Conservation (phyloP, 257 asterid genomes). For the Penstemon barbatus region DNA sequence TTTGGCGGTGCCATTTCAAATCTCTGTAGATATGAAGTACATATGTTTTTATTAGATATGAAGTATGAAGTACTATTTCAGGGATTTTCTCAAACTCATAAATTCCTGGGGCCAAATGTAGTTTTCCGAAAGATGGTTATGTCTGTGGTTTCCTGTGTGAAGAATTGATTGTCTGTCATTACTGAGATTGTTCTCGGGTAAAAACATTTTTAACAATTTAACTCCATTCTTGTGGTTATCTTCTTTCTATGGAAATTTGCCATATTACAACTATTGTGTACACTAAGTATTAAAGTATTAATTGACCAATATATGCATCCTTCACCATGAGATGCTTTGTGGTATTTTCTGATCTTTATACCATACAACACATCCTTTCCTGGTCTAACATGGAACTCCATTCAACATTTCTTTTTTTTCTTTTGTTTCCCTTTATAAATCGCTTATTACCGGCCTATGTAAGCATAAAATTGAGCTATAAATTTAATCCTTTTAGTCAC, state of each 20-base stretch:
- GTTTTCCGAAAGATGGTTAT: too few relatives aligned
- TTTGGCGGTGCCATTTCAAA: conserved; percentile 16
- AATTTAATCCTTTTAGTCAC: background rate
- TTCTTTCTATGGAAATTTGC: background rate
- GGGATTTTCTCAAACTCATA: background rate
- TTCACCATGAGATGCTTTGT: background rate
- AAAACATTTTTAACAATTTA: too few relatives aligned
- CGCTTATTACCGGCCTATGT: background rate
- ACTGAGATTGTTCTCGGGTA: conserved; percentile 4
- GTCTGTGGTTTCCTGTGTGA: background rate
- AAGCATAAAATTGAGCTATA: background rate
- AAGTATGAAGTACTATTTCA: conserved; percentile 4
- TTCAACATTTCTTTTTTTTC: background rate
- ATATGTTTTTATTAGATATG: background rate
- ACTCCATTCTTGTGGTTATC: conserved; percentile 1
- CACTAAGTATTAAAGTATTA: background rate
- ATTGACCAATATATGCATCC: background rate
- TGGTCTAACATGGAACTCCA: background rate
- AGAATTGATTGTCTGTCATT: background rate
- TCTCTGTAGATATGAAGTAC: conserved; percentile 5
- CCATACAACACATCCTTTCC: background rate
- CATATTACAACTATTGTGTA: too few relatives aligned
- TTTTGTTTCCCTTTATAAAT: background rate
- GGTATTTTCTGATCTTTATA: conserved; percentile 3
- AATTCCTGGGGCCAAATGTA: too few relatives aligned